Evolutionary conservation across 768 basidiomycete species (phyloP).

Genomic region (Xerocomus spinulosus): DNA sequence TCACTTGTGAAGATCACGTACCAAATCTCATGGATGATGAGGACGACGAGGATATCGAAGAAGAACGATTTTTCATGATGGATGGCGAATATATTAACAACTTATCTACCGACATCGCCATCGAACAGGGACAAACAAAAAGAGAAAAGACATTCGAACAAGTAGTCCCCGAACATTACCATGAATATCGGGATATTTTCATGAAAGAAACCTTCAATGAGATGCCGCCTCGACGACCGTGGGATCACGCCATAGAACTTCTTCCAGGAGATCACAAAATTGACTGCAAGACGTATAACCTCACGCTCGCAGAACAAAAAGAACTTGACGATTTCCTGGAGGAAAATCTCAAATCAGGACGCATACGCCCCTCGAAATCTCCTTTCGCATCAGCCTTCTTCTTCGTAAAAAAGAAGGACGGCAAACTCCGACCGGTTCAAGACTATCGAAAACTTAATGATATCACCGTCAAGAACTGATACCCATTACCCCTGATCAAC

Average conservation of each 20-base stretch:
- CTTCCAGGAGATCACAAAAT: background rate
- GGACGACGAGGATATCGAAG: too few relatives aligned
- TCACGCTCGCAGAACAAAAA: background rate
- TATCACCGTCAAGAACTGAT: slow-evolving; percentile 23
- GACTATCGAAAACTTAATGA: slow-evolving; percentile 33
- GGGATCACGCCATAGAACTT: background rate
- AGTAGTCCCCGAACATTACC: background rate
- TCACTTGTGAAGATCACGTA: background rate
- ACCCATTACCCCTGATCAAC: slow-evolving; percentile 19
- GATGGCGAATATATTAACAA: too few relatives aligned
- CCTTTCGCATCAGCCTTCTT: too few relatives aligned
- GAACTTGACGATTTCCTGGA: background rate
- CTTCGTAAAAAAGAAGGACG: too few relatives aligned
- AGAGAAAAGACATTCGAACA: background rate
- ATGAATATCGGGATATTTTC: background rate
- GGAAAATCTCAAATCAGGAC: too few relatives aligned
- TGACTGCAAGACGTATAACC: background rate
- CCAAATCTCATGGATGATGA: background rate
- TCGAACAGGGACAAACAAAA: background rate
- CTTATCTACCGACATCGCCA: too few relatives aligned
- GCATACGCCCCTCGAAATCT: too few relatives aligned
- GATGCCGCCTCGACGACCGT: background rate
- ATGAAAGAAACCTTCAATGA: background rate
- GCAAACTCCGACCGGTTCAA: slow-evolving; percentile 25
- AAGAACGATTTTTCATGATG: too few relatives aligned